Conservation (phyloP, 192 early-diverging fungal species). For the Backusella liffmaniae region DNA sequence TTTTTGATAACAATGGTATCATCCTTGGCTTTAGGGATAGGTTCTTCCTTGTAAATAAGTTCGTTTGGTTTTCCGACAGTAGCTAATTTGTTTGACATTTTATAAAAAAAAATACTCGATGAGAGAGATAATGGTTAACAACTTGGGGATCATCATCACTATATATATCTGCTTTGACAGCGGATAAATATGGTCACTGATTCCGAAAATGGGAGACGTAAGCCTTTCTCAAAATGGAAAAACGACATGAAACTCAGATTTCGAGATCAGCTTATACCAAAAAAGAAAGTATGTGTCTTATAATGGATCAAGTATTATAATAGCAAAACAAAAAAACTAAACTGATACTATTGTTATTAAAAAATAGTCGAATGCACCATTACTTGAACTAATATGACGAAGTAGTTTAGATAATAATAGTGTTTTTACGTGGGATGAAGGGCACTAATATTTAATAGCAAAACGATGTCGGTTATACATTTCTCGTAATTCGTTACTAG, state of each 20-base stretch:
- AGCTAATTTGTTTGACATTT: background rate
- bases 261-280: background rate
- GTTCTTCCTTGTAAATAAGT: constrained; percentile 46
- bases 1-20: constrained; percentile 75
- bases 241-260: background rate
- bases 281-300: background rate
- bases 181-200: background rate
- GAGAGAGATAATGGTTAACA: background rate
- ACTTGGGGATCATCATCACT: background rate
- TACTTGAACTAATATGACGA: background rate
- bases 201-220: background rate
- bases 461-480: background rate
- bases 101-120: background rate
- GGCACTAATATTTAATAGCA: background rate
- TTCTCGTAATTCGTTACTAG: background rate
- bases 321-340: too few species aligned
- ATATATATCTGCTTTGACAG: background rate
- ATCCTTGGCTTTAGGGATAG: constrained; percentile 47
- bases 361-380: background rate
- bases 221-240: background rate
- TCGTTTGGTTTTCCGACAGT: constrained; percentile 55
- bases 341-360: background rate
- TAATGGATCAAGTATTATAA: background rate
- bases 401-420: background rate
- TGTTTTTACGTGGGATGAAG: background rate